Conservation (phyloP, 73 alveolate genomes). For the Tetrahymena elliotti region DNA sequence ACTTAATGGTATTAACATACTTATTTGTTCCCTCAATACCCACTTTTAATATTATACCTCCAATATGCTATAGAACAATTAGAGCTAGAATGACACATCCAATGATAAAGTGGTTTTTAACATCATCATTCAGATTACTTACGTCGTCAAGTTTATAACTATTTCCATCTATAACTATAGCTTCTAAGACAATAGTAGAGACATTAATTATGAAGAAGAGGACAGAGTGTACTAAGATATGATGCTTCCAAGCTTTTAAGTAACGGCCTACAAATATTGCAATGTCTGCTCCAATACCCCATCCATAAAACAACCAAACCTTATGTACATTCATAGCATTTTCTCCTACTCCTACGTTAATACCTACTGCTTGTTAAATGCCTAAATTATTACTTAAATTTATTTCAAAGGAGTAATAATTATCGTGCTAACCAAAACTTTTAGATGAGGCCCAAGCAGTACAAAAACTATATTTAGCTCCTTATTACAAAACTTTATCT, state of each 20-base stretch:
- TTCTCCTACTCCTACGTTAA: neutral
- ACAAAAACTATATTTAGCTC: neutral
- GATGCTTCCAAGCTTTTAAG: slow-evolving; percentile 2
- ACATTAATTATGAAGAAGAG: slow-evolving; percentile 12
- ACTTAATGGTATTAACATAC: neutral
- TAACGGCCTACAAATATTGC: slow-evolving; percentile 23
- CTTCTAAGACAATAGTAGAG: slow-evolving; percentile 7
- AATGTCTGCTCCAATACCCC: slow-evolving; percentile 39
- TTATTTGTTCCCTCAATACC: slow-evolving; percentile 6
- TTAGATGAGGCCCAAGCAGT: neutral
- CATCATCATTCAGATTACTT: neutral
- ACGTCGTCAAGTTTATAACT: neutral
- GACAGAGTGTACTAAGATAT: slow-evolving; percentile 4
- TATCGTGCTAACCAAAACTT: neutral
- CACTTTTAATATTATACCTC: slow-evolving; percentile 12
- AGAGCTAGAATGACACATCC: neutral
- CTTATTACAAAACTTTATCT: neutral
- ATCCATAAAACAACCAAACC: slow-evolving; percentile 2
- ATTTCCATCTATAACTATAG: neutral
- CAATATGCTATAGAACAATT: slow-evolving; percentile 5
- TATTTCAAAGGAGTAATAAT: neutral
- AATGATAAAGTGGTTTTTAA: neutral
- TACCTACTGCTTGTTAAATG: neutral
- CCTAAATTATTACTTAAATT: neutral
- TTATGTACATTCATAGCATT: slow-evolving; percentile 7